Percentiles rank a stretch among this genome's conserved stretches.
Conservation (phyloP, 1,284 basidiomycete genomes). For the Ustilago loliicola region DNA sequence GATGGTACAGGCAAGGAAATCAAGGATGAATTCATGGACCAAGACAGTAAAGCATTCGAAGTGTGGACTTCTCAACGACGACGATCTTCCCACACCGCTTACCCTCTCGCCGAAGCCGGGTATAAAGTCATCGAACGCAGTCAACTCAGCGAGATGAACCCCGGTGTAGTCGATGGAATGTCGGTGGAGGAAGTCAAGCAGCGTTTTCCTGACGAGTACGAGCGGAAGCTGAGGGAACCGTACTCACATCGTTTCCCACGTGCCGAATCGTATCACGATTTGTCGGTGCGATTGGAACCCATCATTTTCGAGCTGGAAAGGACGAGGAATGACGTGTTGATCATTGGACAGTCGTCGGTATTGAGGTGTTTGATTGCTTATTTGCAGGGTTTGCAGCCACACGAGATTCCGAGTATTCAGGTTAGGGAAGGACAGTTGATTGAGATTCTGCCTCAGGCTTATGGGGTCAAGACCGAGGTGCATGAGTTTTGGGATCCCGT, state of each 20-base stretch:
- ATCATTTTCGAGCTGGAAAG: conserved; percentile 86
- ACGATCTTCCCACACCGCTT: conserved; percentile 92
- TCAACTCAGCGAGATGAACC: conserved; percentile 98
- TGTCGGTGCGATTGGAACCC: conserved; percentile 77
- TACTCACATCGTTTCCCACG: conserved; percentile 81
- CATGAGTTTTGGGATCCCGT: conserved; percentile 68
- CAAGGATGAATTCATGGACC: conserved; percentile 39
- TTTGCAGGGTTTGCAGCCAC: conserved; percentile 88
- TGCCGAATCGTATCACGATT: conserved; percentile 83
- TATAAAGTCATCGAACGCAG: conserved; percentile 86
- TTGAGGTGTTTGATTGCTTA: conserved; percentile 85
- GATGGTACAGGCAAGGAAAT: conserved; percentile 9
- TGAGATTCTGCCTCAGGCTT: conserved; percentile 67
- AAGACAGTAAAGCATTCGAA: conserved; percentile 72
- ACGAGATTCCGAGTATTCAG: conserved; percentile 95
- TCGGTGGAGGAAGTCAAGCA: conserved; percentile 89
- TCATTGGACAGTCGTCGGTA: conserved; percentile 87
- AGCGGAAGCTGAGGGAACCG: conserved; percentile 89
- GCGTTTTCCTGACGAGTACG: conserved; percentile 93
- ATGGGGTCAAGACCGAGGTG: conserved; percentile 65
- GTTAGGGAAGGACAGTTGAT: conserved; percentile 73
- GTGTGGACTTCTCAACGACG: conserved; percentile 97
- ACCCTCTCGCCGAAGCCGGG: conserved; percentile 84
- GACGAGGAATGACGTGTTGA: conserved; percentile 78
- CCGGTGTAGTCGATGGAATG: conserved; percentile 84